phyloP scores from a whole-genome alignment of 495 filamentous ascomycete genomes.

The Penicilliopsis zonata region DNA sequence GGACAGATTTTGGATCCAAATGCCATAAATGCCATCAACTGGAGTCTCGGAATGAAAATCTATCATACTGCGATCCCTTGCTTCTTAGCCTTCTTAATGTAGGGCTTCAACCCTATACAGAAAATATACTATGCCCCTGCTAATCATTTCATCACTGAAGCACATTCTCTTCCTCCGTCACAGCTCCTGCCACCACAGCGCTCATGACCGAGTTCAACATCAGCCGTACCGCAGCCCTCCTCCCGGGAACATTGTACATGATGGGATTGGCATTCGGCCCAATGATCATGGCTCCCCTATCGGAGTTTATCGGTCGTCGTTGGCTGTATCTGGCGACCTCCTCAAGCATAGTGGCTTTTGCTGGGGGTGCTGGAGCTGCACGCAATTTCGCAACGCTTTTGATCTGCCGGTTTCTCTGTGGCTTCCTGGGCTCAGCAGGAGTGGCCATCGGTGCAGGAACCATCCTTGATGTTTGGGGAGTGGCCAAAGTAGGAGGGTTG shows the following conservation, averaged over 20 bases:
- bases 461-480: slow-evolving; percentile 20
- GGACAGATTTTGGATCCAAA: too few relatives aligned
- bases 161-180: slow-evolving; percentile 38
- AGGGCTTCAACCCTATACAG: too few relatives aligned
- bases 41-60: too few relatives aligned
- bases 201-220: slow-evolving; percentile 33
- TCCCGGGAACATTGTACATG: slow-evolving; percentile 43
- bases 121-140: too few relatives aligned
- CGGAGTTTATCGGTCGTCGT: slow-evolving; percentile 44
- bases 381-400: slow-evolving; percentile 42
- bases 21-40: too few relatives aligned
- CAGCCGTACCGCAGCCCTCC: slow-evolving; percentile 37
- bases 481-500: slow-evolving; percentile 14
- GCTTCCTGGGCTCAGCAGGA: slow-evolving; percentile 23
- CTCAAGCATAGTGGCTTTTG: slow-evolving; percentile 48
- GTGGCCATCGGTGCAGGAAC: slow-evolving; percentile 24
- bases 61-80: too few relatives aligned
- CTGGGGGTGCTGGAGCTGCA: slow-evolving; percentile 46
- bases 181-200: slow-evolving; percentile 30
- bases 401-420: slow-evolving; percentile 51
- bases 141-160: too few relatives aligned
- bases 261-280: slow-evolving; percentile 49
- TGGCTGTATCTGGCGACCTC: slow-evolving; percentile 41
- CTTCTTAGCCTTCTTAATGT: too few relatives aligned
- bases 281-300: slow-evolving; percentile 43